These are phyloP conservation scores for Populus hybrid DNA, from an alignment of 441 rosid species.

Conservation along the genomic window DNA sequence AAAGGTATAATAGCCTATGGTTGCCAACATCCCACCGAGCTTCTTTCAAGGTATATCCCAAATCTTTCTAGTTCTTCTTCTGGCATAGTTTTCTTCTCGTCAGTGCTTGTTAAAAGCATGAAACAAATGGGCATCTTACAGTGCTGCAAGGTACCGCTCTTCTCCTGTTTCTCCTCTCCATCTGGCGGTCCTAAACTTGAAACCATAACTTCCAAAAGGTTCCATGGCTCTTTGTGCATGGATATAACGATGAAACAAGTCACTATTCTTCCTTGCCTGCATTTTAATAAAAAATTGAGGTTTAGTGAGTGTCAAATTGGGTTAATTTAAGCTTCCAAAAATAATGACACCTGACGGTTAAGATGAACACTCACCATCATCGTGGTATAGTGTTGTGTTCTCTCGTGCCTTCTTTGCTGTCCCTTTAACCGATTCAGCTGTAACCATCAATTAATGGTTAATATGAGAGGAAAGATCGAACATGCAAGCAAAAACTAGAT, in stretches of 20 bases:
- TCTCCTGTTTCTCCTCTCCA: too few species aligned
- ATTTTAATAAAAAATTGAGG: conserved; percentile 12
- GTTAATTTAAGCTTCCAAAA: neutral
- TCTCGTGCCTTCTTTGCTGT: conserved; percentile 44
- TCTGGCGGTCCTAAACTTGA: neutral
- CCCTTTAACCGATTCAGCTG: conserved; percentile 60
- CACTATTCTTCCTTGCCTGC: conserved; percentile 47
- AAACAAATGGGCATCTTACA: too few species aligned
- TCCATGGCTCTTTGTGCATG: neutral
- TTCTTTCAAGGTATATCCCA: too few species aligned
- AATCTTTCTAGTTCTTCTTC: too few species aligned
- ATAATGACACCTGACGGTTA: neutral
- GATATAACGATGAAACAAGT: neutral
- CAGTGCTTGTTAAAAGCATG: too few species aligned
- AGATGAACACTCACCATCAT: conserved; percentile 35
- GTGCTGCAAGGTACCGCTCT: too few species aligned
- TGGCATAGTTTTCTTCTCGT: too few species aligned
- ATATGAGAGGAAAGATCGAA: neutral
- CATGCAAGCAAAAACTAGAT: neutral
- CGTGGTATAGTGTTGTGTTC: conserved; percentile 17
- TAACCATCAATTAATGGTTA: conserved; percentile 14
- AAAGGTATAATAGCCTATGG: too few species aligned
- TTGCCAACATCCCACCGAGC: too few species aligned
- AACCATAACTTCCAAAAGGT: neutral
- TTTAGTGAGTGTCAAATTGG: neutral